Conservation (phyloP, 2,329 filamentous ascomycete species). For the Phaeosphaeria sp. region DNA sequence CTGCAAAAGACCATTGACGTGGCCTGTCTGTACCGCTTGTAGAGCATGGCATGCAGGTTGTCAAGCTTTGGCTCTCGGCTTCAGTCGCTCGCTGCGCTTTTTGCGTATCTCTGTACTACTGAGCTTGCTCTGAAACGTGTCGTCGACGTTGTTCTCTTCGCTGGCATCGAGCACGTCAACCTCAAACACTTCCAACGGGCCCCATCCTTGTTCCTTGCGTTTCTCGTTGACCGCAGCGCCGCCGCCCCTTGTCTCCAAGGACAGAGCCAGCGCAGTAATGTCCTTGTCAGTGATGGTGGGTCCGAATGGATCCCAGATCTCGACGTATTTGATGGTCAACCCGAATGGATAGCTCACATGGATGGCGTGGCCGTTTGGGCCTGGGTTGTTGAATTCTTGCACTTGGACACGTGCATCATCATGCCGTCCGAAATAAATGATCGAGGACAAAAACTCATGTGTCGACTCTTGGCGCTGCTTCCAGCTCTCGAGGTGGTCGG, state of each 20-base stretch:
- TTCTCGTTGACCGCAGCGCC: slow-evolving; percentile 87
- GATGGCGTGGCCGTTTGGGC: slow-evolving; percentile 60
- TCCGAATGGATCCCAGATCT: slow-evolving; percentile 87
- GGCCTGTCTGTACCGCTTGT: slow-evolving; percentile 3
- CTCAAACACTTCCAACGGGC: slow-evolving; percentile 78
- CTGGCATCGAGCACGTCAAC: slow-evolving; percentile 83
- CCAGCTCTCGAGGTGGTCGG: slow-evolving; percentile 83
- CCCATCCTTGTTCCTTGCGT: slow-evolving; percentile 77
- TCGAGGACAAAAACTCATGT: slow-evolving; percentile 71
- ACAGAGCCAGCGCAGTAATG: slow-evolving; percentile 83
- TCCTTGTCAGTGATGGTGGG: slow-evolving; percentile 84
- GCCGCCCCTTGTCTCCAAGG: slow-evolving; percentile 83
- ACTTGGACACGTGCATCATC: slow-evolving; percentile 50
- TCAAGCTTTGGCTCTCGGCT: slow-evolving; percentile 32
- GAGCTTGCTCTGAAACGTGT: slow-evolving; percentile 81
- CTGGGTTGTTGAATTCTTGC: slow-evolving; percentile 55
- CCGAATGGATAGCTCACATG: slow-evolving; percentile 65
- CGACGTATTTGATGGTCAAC: slow-evolving; percentile 76
- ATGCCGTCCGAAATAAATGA: slow-evolving; percentile 64
- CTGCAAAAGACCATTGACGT: slow-evolving; percentile 11
- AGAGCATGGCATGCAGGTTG: neutral
- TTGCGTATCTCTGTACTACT: slow-evolving; percentile 85
- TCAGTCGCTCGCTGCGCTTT: slow-evolving; percentile 39
- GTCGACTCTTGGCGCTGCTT: slow-evolving; percentile 71
- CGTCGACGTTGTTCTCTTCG: slow-evolving; percentile 56